phyloP scores from a whole-genome alignment of 148 eudicot genomes.

The Rhododendron ferrugineum region DNA sequence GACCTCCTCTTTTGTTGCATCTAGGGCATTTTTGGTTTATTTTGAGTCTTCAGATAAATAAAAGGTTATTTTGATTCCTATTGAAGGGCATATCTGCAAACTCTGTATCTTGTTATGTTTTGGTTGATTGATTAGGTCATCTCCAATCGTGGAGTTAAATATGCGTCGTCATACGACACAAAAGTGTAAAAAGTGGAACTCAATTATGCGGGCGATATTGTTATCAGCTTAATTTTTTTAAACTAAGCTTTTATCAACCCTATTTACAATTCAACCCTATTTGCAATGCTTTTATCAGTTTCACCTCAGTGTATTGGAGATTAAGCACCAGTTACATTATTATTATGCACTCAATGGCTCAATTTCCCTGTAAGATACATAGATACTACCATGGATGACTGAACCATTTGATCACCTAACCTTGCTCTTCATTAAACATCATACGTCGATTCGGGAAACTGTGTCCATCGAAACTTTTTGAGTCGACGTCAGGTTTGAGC shows the following conservation, averaged over 20 bases:
- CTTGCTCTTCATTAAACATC: background rate
- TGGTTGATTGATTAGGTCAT: background rate
- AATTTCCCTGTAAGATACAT: background rate
- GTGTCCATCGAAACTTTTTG: background rate
- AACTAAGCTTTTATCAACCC: no score
- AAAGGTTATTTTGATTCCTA: background rate
- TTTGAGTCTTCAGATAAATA: background rate
- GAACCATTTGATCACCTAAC: background rate
- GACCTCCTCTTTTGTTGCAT: background rate
- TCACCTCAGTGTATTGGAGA: background rate
- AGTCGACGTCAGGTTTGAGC: background rate
- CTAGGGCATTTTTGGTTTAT: background rate
- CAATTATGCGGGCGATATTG: no score
- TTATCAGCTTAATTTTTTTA: no score
- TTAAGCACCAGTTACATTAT: background rate
- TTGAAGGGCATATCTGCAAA: background rate
- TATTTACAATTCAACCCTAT: no score
- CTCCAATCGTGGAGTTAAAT: no score
- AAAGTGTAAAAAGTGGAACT: no score
- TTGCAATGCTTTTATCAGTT: background rate
- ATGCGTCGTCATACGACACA: no score
- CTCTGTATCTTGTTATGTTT: background rate
- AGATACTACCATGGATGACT: background rate
- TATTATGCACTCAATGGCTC: no score
- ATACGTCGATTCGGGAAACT: background rate